Evolutionary conservation across 228 moss, liverwort and hornwort genomes (phyloP).

Genomic region (Sphagnum magellanicum): DNA sequence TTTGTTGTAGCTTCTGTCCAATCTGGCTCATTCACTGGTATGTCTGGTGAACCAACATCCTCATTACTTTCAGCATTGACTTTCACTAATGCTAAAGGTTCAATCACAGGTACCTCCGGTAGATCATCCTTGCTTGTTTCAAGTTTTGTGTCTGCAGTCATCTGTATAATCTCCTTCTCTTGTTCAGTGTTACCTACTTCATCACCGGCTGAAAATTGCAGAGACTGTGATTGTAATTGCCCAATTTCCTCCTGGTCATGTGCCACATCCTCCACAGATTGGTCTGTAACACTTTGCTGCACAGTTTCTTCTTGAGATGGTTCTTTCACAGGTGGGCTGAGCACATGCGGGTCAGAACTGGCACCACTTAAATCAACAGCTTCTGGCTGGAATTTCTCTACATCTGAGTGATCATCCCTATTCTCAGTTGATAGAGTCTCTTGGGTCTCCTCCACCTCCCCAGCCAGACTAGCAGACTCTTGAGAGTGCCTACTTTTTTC

Average conservation of each 20-base stretch:
- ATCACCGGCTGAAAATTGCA: no score
- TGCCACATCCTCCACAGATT: no score
- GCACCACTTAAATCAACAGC: constrained; percentile 2
- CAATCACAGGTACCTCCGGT: background rate
- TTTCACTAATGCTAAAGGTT: background rate
- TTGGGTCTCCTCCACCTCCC: background rate
- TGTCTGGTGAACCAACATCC: no score
- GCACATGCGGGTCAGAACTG: background rate
- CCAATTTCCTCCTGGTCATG: no score
- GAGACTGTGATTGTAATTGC: no score
- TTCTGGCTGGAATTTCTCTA: constrained; percentile 5
- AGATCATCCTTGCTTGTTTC: constrained; percentile 8
- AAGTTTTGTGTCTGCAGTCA: constrained; percentile 7
- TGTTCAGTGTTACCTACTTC: background rate
- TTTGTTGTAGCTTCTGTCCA: no score
- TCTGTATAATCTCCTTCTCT: background rate
- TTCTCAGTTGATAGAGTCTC: background rate
- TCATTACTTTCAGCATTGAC: background rate
- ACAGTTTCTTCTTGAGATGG: background rate
- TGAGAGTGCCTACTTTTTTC: constrained; percentile 3
- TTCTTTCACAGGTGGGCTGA: background rate
- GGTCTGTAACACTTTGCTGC: no score
- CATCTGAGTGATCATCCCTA: background rate
- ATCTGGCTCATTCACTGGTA: no score
- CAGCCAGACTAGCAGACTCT: background rate